Conservation (phyloP, 306 rosid species). For the Trifolium subterraneum region DNA sequence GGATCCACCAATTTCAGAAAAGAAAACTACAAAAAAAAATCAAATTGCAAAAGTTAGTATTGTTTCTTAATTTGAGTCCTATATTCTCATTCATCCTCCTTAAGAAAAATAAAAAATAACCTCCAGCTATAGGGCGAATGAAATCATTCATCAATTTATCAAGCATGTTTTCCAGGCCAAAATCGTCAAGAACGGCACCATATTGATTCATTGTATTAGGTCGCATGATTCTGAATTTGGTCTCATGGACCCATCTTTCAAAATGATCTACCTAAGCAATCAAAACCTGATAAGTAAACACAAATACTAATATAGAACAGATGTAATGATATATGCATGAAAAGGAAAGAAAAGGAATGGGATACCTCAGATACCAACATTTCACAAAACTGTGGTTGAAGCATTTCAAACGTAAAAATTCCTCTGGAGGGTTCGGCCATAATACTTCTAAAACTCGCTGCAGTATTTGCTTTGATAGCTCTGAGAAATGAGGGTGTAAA, state of each 20-base stretch:
- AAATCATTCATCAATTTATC: slow-evolving; percentile 74
- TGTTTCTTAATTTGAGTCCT: slow-evolving; percentile 25
- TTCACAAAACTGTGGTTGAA: slow-evolving; percentile 83
- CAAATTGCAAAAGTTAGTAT: slow-evolving; percentile 45
- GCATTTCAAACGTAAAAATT: slow-evolving; percentile 82
- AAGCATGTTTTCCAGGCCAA: slow-evolving; percentile 89
- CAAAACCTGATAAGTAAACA: slow-evolving; percentile 67
- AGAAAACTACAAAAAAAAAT: slow-evolving; percentile 69
- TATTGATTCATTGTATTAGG: slow-evolving; percentile 91
- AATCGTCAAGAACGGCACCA: slow-evolving; percentile 97
- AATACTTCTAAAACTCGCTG: slow-evolving; percentile 69
- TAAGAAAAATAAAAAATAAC: slow-evolving; percentile 42
- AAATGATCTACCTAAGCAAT: slow-evolving; percentile 87
- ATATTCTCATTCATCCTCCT: slow-evolving; percentile 33
- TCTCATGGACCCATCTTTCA: slow-evolving; percentile 84
- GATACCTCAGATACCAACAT: slow-evolving; percentile 86
- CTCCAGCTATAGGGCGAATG: slow-evolving; percentile 76
- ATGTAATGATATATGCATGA: slow-evolving; percentile 31
- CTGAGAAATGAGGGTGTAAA: slow-evolving; percentile 89
- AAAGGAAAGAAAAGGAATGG: slow-evolving; percentile 41
- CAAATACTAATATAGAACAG: slow-evolving; percentile 39
- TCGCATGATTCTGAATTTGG: slow-evolving; percentile 83
- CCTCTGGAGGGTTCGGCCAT: slow-evolving; percentile 68
- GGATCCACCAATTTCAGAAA: slow-evolving; percentile 85
- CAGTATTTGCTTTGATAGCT: slow-evolving; percentile 73